Percentiles rank a stretch among this genome's conserved stretches.
Evolutionary conservation across 257 asterid species (phyloP).

Genomic region (Buddleja alternifolia): DNA sequence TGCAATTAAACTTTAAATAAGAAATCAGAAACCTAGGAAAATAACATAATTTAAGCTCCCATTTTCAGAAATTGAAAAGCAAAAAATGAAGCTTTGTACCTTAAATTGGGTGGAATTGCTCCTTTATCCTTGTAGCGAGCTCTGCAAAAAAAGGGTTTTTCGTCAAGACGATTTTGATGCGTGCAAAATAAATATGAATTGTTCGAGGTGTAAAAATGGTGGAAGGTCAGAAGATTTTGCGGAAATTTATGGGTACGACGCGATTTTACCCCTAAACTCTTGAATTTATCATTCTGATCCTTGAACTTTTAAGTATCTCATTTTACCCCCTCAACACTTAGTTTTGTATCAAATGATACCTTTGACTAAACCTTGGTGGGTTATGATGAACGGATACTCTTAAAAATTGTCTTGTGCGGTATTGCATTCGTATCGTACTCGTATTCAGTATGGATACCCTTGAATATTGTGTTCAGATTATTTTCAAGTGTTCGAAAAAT

Average conservation of each 20-base stretch:
- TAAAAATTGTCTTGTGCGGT: too few relatives aligned
- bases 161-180: conserved; percentile 17
- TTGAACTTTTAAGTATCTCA: not conserved
- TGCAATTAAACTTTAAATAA: conserved; percentile 21
- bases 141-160: not conserved
- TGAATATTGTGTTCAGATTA: too few relatives aligned
- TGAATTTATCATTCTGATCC: conserved; percentile 23
- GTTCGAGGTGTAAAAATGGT: conserved; percentile 24
- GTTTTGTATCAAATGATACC: not conserved
- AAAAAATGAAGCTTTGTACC: conserved; percentile 30
- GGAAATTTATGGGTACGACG: not conserved
- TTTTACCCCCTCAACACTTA: not conserved
- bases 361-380: too few relatives aligned
- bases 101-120: conserved; percentile 16
- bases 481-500: too few relatives aligned
- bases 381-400: too few relatives aligned
- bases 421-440: too few relatives aligned
- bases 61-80: not conserved
- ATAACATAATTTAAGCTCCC: conserved; percentile 18
- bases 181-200: not conserved
- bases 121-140: conserved; percentile 19
- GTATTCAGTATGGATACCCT: too few relatives aligned
- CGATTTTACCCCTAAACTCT: not conserved
- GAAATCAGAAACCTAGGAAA: conserved; percentile 11
- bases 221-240: conserved; percentile 30